These are phyloP conservation scores for Paraphoma sp. DNA, from an alignment of 2,329 filamentous ascomycete species.

Conservation along the genomic window DNA sequence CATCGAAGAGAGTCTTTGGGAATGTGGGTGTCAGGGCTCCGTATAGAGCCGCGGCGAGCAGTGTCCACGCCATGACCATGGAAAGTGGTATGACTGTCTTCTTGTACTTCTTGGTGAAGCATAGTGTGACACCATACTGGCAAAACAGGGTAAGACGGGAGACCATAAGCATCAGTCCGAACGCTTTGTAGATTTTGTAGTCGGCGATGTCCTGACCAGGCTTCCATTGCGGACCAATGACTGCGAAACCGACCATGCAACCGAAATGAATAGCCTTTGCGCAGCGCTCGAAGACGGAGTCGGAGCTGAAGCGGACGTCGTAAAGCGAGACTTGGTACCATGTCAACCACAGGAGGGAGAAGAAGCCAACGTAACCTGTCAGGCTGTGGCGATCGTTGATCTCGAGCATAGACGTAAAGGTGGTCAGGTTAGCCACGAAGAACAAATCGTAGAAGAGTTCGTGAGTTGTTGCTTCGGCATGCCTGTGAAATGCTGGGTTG, in stretches of 20 bases:
- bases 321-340: constrained; percentile 70
- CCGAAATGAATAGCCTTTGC: constrained; percentile 67
- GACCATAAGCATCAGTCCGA: constrained; percentile 49
- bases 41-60: constrained; percentile 44
- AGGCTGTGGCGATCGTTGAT: constrained; percentile 58
- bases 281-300: constrained; percentile 68
- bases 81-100: constrained; percentile 40
- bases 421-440: constrained; percentile 66
- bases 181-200: constrained; percentile 51
- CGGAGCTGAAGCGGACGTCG: constrained; percentile 70
- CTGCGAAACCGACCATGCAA: constrained; percentile 70
- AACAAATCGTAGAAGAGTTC: constrained; percentile 68
- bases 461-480: constrained; percentile 61
- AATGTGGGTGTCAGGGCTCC: constrained; percentile 40
- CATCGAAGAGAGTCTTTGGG: constrained; percentile 15
- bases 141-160: constrained; percentile 43
- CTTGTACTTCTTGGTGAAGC: constrained; percentile 39
- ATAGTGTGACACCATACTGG: constrained; percentile 49
- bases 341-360: constrained; percentile 70
- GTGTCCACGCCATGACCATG: constrained; percentile 41
- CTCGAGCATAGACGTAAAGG: constrained; percentile 64
- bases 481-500: constrained; percentile 45
- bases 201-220: constrained; percentile 48
- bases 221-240: constrained; percentile 57
- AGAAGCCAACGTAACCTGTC: constrained; percentile 59